Percentiles rank a stretch among this genome's conserved stretches.
Conservation (phyloP, 495 filamentous ascomycete genomes). For the Penicillium riverlandense region DNA sequence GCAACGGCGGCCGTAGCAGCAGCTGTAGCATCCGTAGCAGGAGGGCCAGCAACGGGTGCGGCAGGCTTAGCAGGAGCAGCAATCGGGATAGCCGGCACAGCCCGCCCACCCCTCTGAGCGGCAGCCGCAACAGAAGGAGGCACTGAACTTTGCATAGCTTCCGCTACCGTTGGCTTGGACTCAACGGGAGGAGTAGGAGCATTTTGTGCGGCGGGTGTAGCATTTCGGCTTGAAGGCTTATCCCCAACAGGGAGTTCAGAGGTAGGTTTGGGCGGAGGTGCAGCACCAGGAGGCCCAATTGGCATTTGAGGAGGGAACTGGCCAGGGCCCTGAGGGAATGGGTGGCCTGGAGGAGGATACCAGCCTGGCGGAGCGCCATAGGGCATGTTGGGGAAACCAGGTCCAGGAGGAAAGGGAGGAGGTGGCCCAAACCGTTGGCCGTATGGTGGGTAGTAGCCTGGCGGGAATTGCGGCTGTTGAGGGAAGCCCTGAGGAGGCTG, state of each 20-base stretch:
- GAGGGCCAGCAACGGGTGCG: slow-evolving; percentile 29
- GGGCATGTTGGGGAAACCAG: slow-evolving; percentile 52
- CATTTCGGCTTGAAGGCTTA: slow-evolving; percentile 26
- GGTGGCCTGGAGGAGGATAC: slow-evolving; percentile 75
- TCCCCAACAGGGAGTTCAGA: slow-evolving; percentile 39
- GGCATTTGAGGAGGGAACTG: slow-evolving; percentile 49
- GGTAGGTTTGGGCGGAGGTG: slow-evolving; percentile 26
- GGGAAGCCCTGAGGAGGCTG: slow-evolving; percentile 42
- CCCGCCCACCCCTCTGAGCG: slow-evolving; percentile 55
- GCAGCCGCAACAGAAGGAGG: slow-evolving; percentile 33
- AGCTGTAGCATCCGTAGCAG: slow-evolving; percentile 63
- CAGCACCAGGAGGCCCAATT: slow-evolving; percentile 27
- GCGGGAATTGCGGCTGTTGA: slow-evolving; percentile 43
- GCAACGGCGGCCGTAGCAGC: slow-evolving; percentile 82
- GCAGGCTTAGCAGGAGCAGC: slow-evolving; percentile 32
- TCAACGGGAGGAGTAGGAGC: slow-evolving; percentile 54
- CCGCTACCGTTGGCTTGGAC: slow-evolving; percentile 54
- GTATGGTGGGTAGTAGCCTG: slow-evolving; percentile 43
- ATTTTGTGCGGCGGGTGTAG: slow-evolving; percentile 32
- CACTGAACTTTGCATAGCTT: slow-evolving; percentile 45
- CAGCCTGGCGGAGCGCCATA: slow-evolving; percentile 66
- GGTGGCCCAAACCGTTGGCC: slow-evolving; percentile 51
- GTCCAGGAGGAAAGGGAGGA: slow-evolving; percentile 56
- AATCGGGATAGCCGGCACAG: slow-evolving; percentile 62
- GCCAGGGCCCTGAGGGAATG: slow-evolving; percentile 59